Base-by-base conservation (phyloP, 2,329 filamentous ascomycete species). In the Uncinocarpus reesii region DNA sequence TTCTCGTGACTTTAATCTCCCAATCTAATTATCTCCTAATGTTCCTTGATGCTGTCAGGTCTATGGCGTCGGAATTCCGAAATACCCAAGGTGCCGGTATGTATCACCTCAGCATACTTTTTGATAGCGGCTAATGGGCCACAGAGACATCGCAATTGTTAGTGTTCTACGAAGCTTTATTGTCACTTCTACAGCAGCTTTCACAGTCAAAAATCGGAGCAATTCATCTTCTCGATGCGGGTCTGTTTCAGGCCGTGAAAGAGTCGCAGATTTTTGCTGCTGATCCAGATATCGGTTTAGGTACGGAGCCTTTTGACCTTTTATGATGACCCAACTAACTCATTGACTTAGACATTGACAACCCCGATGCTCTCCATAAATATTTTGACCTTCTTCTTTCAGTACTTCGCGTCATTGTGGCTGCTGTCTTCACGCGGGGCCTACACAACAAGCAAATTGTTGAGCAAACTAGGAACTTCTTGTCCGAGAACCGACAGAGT, bases 21-120 rank as follows among this genome's bases (percentile, higher is more conserved):
- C 80, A 84, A 49, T 78, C 94, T 40, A 98, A 98, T 67, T 95
- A 95, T 62, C 78, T 95, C 43, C 84, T 84, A 43, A 81, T 96
- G 23, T 77, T 96, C 24, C 82, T 98, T 45, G 90, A 96, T 66
- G 86, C 86, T 44, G 77, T 98, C 49, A 82, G 85, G 56, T 76
- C 78, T 56, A 78, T 95, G 44, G 78, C 89, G 52, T 67, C 77
- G 8, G 89, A 95, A 57, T 78, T 86, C 66, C 73, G 76, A 47
- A 73, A 77, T 48, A 71, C 76, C 28, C 71, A 76, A 58, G 65
- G 66, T 53, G 70, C 70, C 56, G 77, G 81, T 83, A 72, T 60
- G 72, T 57, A 24, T 38, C 41, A 42, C 20, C 46, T n/a, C n/a
- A n/a, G n/a, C 34, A 31, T 11, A 13, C 26, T 23, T 23, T 38